phyloP scores from a whole-genome alignment of 1,139 yeast species.

The Petasospora rhodanensis region DNA sequence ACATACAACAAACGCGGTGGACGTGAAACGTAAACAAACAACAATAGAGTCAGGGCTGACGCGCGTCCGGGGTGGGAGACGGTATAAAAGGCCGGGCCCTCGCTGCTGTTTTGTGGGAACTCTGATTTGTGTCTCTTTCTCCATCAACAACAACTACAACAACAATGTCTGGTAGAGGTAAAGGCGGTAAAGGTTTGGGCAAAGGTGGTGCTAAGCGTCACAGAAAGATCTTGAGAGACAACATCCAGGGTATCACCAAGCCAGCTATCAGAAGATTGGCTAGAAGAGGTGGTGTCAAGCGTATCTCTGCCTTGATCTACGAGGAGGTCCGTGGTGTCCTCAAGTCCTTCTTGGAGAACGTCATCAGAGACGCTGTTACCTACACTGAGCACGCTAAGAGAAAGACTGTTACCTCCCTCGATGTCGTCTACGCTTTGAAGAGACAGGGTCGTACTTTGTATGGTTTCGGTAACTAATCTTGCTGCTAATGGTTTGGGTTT shows the following conservation, averaged over 20 bases:
- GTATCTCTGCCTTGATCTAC: conserved; percentile 97
- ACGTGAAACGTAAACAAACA: too few relatives aligned
- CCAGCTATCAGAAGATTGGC: conserved; percentile 99
- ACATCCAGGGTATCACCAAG: conserved; percentile 99
- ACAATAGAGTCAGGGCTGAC: too few relatives aligned
- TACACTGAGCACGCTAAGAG: conserved; percentile 99
- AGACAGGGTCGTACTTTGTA: conserved; percentile 99
- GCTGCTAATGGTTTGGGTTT: neutral
- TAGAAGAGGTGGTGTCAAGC: conserved; percentile 99
- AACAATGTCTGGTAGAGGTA: conserved; percentile 96
- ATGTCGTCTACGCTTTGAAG: conserved; percentile 98
- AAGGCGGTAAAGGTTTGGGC: conserved; percentile 99
- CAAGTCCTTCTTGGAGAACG: conserved; percentile 93
- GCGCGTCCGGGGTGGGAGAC: too few relatives aligned
- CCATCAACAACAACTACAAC: neutral
- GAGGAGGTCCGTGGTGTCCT: conserved; percentile 98
- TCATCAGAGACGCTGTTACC: conserved; percentile 98
- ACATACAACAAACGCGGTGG: too few relatives aligned
- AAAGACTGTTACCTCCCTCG: conserved; percentile 98
- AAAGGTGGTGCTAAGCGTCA: conserved; percentile 97
- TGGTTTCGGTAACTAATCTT: conserved; percentile 95
- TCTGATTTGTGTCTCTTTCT: too few relatives aligned
- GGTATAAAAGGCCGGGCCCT: too few relatives aligned
- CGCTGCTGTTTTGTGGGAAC: too few relatives aligned
- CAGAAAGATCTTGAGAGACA: conserved; percentile 98